Evolutionary conservation across 345 rosid species (phyloP), one percentile per base, ranked within the genome.

Genomic region (Rhizophora apiculata): DNA sequence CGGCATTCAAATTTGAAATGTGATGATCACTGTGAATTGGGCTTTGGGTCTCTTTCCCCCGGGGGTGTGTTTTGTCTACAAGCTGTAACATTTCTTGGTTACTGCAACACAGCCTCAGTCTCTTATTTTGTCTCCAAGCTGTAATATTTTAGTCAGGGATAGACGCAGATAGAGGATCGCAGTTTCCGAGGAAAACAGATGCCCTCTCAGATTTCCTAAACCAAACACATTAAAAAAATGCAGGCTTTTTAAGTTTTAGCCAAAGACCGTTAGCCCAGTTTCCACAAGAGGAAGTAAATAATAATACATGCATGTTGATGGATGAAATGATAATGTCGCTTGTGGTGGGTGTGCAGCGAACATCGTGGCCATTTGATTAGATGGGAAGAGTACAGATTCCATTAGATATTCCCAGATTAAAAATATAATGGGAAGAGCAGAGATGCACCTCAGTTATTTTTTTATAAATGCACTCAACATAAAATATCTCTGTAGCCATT

Each of bases 1-100:
- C 75, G 79, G 73, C 70, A 31, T 84, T 82, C 90, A 83, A 79
- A 83, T 83, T 87, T 76, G 80, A 79, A 76, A 74, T 31, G 49
- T 11, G 49, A 63, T 81, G 67, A 82, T 69, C 72, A 74, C 3
- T 26, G 68, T 62, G 61, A 21, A 52, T 68, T 71, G 74, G 71
- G 68, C 30, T 76, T 65, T 46, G 68, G 21, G 54, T 65, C 53
- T 43, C 65, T 61, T 13, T 51, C 58, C 49, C 32, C 3, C 29
- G 5, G 21, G 62, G 15, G 24, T 8, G 34, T 55, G 7, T 52
- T 59, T 80, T 74, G 65, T 59, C 53, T 10, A 16, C 13, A 48
- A 60, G 76, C 64, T 56, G 64, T 56, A 62, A 54, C 27, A 53
- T 70, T 54, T 70, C 53, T 54, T 71, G 64, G 37, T 66, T 19